These are phyloP conservation scores for Sphagnum magellanicum DNA, from an alignment of 228 moss, liverwort and hornwort species.

Conservation along the genomic window DNA sequence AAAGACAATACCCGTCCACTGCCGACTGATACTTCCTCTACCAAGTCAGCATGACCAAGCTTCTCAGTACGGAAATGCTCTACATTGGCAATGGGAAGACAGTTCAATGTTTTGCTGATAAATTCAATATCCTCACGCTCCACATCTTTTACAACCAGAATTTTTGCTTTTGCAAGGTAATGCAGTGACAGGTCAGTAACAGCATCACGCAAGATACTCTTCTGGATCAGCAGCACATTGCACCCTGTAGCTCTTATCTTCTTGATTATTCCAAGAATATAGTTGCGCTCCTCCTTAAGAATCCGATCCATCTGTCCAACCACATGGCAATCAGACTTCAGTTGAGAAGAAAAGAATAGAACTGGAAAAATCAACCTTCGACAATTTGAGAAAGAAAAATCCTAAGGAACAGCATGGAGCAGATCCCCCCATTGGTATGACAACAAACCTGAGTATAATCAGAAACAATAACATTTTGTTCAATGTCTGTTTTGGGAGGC, in stretches of 20 bases:
- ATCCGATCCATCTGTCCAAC: slow-evolving; percentile 83
- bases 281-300: slow-evolving; percentile 91
- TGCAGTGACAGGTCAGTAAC: slow-evolving; percentile 89
- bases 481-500: slow-evolving; percentile 94
- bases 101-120: slow-evolving; percentile 85
- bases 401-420: no score
- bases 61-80: slow-evolving; percentile 90
- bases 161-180: slow-evolving; percentile 93
- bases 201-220: slow-evolving; percentile 87
- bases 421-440: no score
- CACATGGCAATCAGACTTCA: no score
- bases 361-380: no score
- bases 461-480: slow-evolving; percentile 87
- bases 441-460: slow-evolving; percentile 83
- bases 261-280: slow-evolving; percentile 95
- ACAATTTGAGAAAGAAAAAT: no score
- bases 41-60: slow-evolving; percentile 82
- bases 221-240: slow-evolving; percentile 76
- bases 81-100: slow-evolving; percentile 89
- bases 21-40: slow-evolving; percentile 83
- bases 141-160: slow-evolving; percentile 88
- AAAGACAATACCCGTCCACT: slow-evolving; percentile 56
- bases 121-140: slow-evolving; percentile 97
- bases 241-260: slow-evolving; percentile 87
- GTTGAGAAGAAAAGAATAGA: no score